Evolutionary conservation across 176 grass and related monocot species (phyloP).

Genomic region (bread wheat (Triticum aestivum)): IWGSC_CS_RefSeq_v2.1 NC_057806.1:426944477-426944976

Average conservation of each 20-base stretch:
- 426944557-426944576: constrained; percentile 25
- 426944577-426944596: constrained; percentile 8
- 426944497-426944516: constrained; percentile 44
- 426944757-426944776: constrained; percentile 10
- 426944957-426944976: too few species aligned
- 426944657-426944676: background rate
- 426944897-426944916: too few species aligned
- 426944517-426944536: constrained; percentile 18
- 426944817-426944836: background rate
- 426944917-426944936: too few species aligned
- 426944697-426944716: background rate
- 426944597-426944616: background rate
- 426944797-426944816: background rate
- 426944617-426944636: constrained; percentile 21
- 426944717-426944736: constrained; percentile 3
- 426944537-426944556: constrained; percentile 22
- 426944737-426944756: background rate
- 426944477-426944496: background rate
- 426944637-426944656: constrained; percentile 37
- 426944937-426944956: too few species aligned
- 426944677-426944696: constrained; percentile 34
- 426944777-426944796: background rate
- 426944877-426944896: background rate
- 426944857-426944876: background rate
- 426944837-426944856: background rate